phyloP scores from a whole-genome alignment of 2,329 filamentous ascomycete genomes.

The Aspergillus chevalieri region DNA sequence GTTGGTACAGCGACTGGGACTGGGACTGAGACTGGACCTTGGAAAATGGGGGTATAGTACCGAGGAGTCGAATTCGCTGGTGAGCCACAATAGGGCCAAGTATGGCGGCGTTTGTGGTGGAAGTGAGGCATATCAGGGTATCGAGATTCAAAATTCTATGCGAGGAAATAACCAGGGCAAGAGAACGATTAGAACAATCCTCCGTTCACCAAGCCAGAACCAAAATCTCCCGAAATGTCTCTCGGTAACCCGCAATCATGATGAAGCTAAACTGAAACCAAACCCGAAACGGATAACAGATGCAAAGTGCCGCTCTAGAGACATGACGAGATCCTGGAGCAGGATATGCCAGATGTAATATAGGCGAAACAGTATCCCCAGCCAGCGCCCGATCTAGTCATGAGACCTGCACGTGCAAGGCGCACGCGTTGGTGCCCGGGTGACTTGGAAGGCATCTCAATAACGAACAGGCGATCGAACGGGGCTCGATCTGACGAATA shows the following conservation, averaged over 20 bases:
- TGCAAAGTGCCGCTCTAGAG: background rate
- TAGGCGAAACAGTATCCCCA: background rate
- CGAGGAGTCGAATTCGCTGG: conserved; percentile 14
- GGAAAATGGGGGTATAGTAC: too few species aligned
- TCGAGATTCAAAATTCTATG: background rate
- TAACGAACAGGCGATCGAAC: background rate
- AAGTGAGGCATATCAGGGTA: conserved; percentile 18
- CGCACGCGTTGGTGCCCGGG: conserved; percentile 16
- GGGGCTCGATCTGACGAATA: background rate
- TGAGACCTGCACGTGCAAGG: conserved; percentile 13
- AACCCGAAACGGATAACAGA: background rate
- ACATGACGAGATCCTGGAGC: background rate
- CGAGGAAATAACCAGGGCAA: background rate
- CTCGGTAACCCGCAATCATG: conserved; percentile 4
- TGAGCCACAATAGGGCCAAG: conserved; percentile 31
- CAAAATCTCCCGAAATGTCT: conserved; percentile 5
- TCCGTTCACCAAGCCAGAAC: conserved; percentile 1
- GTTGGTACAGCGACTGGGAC: conserved; percentile 13
- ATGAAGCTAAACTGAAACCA: background rate
- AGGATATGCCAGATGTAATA: background rate
- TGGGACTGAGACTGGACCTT: conserved; percentile 9
- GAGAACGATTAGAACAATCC: background rate
- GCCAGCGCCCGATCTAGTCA: conserved; percentile 11
- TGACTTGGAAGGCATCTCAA: background rate
- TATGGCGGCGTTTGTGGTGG: conserved; percentile 29